Base-by-base conservation (phyloP, 2,329 filamentous ascomycete species). In the Cytospora piceae region DNA sequence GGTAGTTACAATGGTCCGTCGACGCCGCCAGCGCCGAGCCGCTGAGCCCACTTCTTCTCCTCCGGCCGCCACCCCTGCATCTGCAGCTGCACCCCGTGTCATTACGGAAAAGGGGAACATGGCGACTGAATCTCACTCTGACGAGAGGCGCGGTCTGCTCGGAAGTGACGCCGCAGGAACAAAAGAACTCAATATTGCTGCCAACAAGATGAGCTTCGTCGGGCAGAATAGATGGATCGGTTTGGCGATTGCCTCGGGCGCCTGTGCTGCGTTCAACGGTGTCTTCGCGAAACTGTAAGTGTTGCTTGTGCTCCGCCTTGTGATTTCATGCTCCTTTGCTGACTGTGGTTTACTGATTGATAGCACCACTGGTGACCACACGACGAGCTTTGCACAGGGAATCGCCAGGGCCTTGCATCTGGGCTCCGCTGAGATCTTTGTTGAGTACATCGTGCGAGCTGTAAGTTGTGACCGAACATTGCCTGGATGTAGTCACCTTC, bases 231-330 rank as follows among this genome's bases (percentile, higher is more conserved):
- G 84, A 69, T 90, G 88, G 88, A 83, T 94, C 68, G 78, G 89
- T 59, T 84, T 90, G 68, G 90, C 92, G 52, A 75, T 94, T 52
- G 86, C 89, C 58, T 92, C 90, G 73, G 92, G 92, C 68, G 87
- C 85, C 61, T 94, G 90, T 73, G 92, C 92, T 37, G 90, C 91
- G 27, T 89, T 91, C 71, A 95, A 95, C 72, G 91, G 91, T 66
- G 88, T 92, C 6, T 93, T 94, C 80, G 92, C 92, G 0, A 95
- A 94, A 78, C 80, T 95, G 89, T 92, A 79, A 49, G 46, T 49
- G 4, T 42, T 42, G 22, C 20, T 2, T 49, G 42, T 29, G 53
- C 51, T 27, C 32, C 6, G 17, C 3, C 22, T 8, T 37, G 12
- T 31, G 5, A 27, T 49, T 29, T 37, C 12, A n/a, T 37, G 20